Percentiles rank a stretch among this genome's conserved stretches.
These are phyloP conservation scores for Phytopythium ostracodes DNA, from an alignment of 352 stramenopile species.

Conservation along the genomic window DNA sequence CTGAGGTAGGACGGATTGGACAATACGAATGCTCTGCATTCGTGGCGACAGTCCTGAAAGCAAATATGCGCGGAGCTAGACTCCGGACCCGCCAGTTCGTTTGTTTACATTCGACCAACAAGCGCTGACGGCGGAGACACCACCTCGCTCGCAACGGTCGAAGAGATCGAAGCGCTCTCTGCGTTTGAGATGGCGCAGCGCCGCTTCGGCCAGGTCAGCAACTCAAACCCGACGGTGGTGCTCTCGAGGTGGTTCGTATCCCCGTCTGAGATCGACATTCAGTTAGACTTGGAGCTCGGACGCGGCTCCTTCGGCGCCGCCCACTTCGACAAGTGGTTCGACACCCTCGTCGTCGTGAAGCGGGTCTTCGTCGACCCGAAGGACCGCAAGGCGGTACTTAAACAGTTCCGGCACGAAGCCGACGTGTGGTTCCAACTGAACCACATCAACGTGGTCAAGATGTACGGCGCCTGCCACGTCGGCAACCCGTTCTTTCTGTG, in stretches of 20 bases:
- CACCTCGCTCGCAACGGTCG: not conserved
- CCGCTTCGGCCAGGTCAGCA: no score
- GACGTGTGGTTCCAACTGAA: conserved; percentile 26
- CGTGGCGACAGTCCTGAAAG: not conserved
- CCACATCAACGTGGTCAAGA: conserved; percentile 26
- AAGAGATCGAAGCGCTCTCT: not conserved
- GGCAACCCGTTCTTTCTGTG: conserved; percentile 31
- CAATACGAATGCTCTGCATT: not conserved
- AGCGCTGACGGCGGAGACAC: not conserved
- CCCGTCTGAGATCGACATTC: conserved; percentile 25
- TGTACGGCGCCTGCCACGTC: conserved; percentile 29
- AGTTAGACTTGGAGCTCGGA: conserved; percentile 14
- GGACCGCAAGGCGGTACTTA: not conserved
- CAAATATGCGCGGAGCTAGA: not conserved
- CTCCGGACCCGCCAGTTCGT: not conserved
- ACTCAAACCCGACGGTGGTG: not conserved
- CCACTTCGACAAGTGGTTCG: conserved; percentile 23
- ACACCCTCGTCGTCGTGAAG: conserved; percentile 22
- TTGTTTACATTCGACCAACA: not conserved
- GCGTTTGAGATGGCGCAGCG: not conserved
- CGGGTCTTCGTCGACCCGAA: conserved; percentile 12
- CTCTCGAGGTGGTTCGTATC: conserved; percentile 24
- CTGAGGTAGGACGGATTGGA: not conserved
- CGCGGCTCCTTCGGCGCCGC: conserved; percentile 19
- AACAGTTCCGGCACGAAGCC: conserved; percentile 22